These are phyloP conservation scores for Evernia prunastri DNA, from an alignment of 495 filamentous ascomycete species.

Conservation along the genomic window DNA sequence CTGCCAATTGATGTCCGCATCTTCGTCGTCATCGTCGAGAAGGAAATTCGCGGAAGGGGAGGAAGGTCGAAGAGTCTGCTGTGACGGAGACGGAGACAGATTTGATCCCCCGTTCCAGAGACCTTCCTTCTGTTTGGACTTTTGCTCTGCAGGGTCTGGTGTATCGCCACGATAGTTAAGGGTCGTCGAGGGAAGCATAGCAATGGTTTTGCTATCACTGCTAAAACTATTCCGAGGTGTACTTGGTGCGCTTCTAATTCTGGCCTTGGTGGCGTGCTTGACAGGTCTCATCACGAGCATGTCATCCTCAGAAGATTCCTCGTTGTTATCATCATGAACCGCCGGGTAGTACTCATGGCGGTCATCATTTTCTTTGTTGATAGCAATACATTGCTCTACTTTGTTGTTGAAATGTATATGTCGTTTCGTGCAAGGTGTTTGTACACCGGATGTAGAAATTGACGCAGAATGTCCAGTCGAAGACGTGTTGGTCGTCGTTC, in stretches of 20 bases:
- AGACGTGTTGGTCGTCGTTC: constrained; percentile 26
- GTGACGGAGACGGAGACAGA: constrained; percentile 63
- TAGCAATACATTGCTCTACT: constrained; percentile 91
- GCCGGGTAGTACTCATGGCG: constrained; percentile 46
- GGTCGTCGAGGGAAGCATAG: constrained; percentile 84
- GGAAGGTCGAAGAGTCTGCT: constrained; percentile 68
- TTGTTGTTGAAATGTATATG: constrained; percentile 97
- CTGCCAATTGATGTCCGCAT: constrained; percentile 48
- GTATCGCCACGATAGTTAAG: constrained; percentile 82
- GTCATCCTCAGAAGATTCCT: constrained; percentile 66
- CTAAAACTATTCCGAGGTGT: constrained; percentile 49
- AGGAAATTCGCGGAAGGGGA: constrained; percentile 65
- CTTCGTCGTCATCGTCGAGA: constrained; percentile 61
- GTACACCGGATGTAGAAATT: constrained; percentile 42
- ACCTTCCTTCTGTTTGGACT: constrained; percentile 43
- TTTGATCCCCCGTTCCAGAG: constrained; percentile 40
- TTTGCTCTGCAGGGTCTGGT: constrained; percentile 55
- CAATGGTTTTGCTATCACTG: constrained; percentile 81
- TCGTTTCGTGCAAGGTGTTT: constrained; percentile 64
- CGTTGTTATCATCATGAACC: constrained; percentile 42
- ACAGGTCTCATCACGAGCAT: constrained; percentile 78
- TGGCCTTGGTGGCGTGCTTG: constrained; percentile 38
- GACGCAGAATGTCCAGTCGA: constrained; percentile 29
- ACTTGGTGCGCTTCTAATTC: constrained; percentile 38
- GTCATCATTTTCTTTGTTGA: constrained; percentile 74